These are phyloP conservation scores for Ascochyta viciae-villosae DNA, from an alignment of 2,329 filamentous ascomycete genomes.

Conservation along the genomic window DNA sequence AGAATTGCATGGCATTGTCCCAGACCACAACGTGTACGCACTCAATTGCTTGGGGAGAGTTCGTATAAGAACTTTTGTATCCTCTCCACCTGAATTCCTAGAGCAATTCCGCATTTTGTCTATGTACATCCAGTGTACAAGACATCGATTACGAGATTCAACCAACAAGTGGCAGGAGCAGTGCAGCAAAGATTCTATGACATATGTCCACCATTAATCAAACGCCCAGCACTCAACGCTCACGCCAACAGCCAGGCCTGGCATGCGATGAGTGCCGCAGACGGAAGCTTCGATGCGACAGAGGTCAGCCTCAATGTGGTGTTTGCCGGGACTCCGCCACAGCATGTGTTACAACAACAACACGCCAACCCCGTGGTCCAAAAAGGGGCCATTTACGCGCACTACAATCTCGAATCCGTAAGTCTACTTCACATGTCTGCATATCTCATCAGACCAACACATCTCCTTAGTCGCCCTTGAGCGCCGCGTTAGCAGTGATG, in stretches of 20 bases:
- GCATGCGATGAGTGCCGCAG: constrained; percentile 11
- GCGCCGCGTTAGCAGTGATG: neutral
- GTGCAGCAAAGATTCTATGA: too few relatives aligned
- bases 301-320: constrained; percentile 9
- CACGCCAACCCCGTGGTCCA: constrained; percentile 6
- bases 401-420: constrained; percentile 10
- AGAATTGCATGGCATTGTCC: too few relatives aligned
- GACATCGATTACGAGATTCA: too few relatives aligned
- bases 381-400: constrained; percentile 6
- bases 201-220: neutral
- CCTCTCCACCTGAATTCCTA: too few relatives aligned
- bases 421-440: neutral
- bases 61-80: too few relatives aligned
- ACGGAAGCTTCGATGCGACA: constrained; percentile 6
- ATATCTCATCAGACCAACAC: neutral
- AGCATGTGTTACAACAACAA: constrained; percentile 8
- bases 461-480: constrained; percentile 3
- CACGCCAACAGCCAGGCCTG: constrained; percentile 7
- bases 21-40: too few relatives aligned
- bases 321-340: constrained; percentile 6
- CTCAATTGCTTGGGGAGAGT: too few relatives aligned
- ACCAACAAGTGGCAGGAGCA: too few relatives aligned
- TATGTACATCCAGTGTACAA: too few relatives aligned
- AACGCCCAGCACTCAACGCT: neutral
- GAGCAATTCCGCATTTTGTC: too few relatives aligned